Conservation (phyloP, 805 yeast genomes). For the Candida krabiensis region DNA sequence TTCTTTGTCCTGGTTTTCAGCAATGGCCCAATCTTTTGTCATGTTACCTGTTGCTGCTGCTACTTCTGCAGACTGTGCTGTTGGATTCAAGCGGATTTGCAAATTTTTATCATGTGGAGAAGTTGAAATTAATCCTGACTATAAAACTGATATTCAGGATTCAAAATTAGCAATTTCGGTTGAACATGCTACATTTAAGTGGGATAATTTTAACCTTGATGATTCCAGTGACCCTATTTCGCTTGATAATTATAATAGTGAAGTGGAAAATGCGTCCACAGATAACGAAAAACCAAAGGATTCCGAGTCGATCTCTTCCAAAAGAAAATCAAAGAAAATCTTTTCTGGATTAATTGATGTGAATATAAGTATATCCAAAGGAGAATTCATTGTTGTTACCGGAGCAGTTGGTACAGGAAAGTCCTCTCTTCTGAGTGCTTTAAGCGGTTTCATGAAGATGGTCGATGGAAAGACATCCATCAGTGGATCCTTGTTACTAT, state of each 20-base stretch:
- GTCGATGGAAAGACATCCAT: conserved; percentile 50
- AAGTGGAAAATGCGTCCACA: too few relatives aligned
- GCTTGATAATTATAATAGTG: too few relatives aligned
- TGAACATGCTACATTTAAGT: conserved; percentile 55
- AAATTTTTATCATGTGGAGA: conserved; percentile 45
- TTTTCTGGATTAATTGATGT: conserved; percentile 49
- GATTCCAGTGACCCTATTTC: too few relatives aligned
- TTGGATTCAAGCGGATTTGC: conserved; percentile 59
- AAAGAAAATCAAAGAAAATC: conserved; percentile 2
- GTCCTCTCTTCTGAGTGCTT: conserved; percentile 66
- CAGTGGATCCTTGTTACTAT: conserved; percentile 50
- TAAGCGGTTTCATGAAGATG: conserved; percentile 67
- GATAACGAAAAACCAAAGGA: too few relatives aligned
- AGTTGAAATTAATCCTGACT: conserved; percentile 32
- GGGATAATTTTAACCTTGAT: too few relatives aligned
- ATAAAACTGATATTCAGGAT: conserved; percentile 12
- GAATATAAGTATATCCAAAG: conserved; percentile 52
- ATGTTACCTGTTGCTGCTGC: conserved; percentile 71
- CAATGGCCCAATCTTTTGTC: conserved; percentile 59
- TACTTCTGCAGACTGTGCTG: conserved; percentile 63
- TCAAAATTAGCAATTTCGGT: conserved; percentile 46
- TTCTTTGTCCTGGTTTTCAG: conserved; percentile 66
- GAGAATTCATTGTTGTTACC: conserved; percentile 73
- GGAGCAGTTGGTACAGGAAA: conserved; percentile 73
- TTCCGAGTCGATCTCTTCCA: not conserved